Conservation (phyloP, 139 green algal genomes). For the Volvox reticuliferus region DNA sequence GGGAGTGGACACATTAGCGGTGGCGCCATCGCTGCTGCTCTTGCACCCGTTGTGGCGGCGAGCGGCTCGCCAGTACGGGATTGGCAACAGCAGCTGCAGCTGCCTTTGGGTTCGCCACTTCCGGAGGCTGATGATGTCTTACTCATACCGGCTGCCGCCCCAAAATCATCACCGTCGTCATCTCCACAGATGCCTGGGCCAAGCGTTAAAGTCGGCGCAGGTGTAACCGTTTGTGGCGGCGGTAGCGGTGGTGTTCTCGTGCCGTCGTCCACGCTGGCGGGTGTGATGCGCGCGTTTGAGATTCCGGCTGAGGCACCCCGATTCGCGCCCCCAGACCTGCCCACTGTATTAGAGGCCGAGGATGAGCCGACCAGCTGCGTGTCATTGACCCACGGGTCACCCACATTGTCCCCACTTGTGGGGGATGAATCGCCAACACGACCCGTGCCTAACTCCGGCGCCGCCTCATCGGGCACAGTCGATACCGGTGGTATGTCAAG, state of each 20-base stretch:
- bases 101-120: no score
- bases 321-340: constrained; percentile 6
- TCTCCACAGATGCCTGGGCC: no score
- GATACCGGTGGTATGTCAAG: neutral
- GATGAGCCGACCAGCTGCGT: constrained; percentile 9
- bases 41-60: no score
- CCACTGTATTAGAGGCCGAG: constrained; percentile 23
- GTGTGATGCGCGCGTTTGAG: constrained; percentile 20
- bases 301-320: constrained; percentile 13
- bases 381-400: constrained; percentile 4
- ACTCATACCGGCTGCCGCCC: no score
- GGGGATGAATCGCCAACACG: neutral
- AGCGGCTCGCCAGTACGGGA: no score
- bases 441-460: neutral
- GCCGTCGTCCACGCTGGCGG: neutral
- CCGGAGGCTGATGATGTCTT: no score
- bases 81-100: no score
- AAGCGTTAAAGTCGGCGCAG: no score
- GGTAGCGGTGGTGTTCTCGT: neutral
- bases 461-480: neutral
- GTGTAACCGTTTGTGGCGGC: neutral
- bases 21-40: no score
- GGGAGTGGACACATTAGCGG: no score
- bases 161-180: no score
- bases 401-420: neutral